A percentile compares a stretch with the other conserved stretches of the same genome.
phyloP scores from a whole-genome alignment of 345 rosid genomes.

The Carallia pectinifolia region DNA sequence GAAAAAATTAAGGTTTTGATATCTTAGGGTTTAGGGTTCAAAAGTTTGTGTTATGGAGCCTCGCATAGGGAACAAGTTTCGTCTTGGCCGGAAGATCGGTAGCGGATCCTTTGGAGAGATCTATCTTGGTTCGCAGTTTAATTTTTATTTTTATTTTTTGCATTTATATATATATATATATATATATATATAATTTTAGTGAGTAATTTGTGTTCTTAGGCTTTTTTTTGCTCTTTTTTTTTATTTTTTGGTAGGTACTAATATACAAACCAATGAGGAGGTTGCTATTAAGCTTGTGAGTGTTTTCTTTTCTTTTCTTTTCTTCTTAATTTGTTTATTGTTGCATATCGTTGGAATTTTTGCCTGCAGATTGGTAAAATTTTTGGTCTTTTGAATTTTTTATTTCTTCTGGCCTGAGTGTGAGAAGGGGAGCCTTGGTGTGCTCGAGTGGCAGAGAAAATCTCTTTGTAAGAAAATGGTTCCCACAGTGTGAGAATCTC shows the following conservation, averaged over 20 bases:
- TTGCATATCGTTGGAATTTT: too few species aligned
- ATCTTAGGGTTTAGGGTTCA: background rate
- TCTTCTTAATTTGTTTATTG: too few species aligned
- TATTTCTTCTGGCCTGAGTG: too few species aligned
- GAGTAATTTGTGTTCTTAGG: background rate
- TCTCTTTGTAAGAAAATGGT: too few species aligned
- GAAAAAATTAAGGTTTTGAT: background rate
- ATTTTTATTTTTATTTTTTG: slow-evolving; percentile 6
- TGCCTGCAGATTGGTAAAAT: too few species aligned
- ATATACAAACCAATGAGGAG: slow-evolving; percentile 86
- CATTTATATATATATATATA: background rate
- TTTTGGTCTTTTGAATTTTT: too few species aligned
- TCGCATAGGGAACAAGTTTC: slow-evolving; percentile 80
- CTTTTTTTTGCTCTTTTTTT: background rate
- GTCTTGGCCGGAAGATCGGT: slow-evolving; percentile 91
- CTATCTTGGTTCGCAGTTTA: slow-evolving; percentile 66
- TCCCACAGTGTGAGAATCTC: too few species aligned
- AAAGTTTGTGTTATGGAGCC: slow-evolving; percentile 55
- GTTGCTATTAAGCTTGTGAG: slow-evolving; percentile 96
- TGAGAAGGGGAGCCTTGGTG: too few species aligned
- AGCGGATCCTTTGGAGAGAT: slow-evolving; percentile 99
- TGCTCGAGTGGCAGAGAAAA: too few species aligned
- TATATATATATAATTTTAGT: background rate
- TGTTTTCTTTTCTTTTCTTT: background rate
- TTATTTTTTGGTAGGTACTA: slow-evolving; percentile 48